Percentiles rank a stretch among this genome's conserved stretches.
phyloP scores from a whole-genome alignment of 106 monocot genomes.

The Apostasia shenzhenica region DNA sequence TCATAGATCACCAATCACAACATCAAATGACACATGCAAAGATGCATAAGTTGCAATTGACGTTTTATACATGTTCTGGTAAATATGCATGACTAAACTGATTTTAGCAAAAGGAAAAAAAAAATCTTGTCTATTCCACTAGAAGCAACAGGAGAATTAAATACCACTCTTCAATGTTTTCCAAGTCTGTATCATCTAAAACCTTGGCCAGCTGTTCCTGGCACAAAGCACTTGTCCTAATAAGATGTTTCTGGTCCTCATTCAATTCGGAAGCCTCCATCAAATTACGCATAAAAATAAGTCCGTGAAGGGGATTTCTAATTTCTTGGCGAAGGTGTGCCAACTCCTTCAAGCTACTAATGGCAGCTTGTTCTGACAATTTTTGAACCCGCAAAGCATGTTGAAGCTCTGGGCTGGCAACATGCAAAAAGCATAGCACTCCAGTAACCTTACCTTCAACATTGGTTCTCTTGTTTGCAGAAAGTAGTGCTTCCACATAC shows the following conservation, averaged over 20 bases:
- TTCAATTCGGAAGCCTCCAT: conserved; percentile 56
- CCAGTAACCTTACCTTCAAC: conserved; percentile 68
- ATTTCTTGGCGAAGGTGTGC: conserved; percentile 57
- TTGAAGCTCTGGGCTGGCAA: conserved; percentile 72
- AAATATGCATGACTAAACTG: too few relatives aligned
- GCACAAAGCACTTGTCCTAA: conserved; percentile 50
- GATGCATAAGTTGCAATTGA: too few relatives aligned
- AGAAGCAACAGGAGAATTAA: background rate
- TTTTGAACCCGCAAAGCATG: conserved; percentile 64
- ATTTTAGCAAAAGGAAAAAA: too few relatives aligned
- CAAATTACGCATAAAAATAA: conserved; percentile 47
- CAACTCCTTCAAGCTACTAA: conserved; percentile 54
- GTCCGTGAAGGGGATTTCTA: conserved; percentile 71
- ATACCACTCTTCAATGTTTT: conserved; percentile 84
- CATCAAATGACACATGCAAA: too few relatives aligned
- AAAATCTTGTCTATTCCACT: too few relatives aligned
- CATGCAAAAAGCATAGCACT: conserved; percentile 73
- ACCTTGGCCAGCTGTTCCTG: conserved; percentile 67
- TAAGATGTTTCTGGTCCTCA: conserved; percentile 51
- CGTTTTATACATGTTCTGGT: too few relatives aligned
- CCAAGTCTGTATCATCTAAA: conserved; percentile 64
- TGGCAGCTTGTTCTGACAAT: conserved; percentile 54
- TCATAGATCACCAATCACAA: too few relatives aligned
- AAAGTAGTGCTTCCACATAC: conserved; percentile 63
- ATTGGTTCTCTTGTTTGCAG: conserved; percentile 55